Percentiles rank a stretch among this genome's conserved stretches.
These are phyloP conservation scores for Rugosomyces carneus DNA, from an alignment of 1,284 basidiomycete species.

Conservation along the genomic window DNA sequence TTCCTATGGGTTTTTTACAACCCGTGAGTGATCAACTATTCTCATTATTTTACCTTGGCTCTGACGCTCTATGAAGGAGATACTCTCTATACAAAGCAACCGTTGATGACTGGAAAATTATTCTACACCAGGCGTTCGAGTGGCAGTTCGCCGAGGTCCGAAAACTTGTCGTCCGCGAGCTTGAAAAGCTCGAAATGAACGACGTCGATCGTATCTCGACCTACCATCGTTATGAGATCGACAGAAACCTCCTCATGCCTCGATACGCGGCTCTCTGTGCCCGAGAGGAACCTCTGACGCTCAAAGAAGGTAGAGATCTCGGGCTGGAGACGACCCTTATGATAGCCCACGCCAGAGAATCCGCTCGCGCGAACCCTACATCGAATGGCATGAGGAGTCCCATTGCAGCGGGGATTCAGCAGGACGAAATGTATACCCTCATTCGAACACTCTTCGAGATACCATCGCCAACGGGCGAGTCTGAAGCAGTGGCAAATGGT, in stretches of 20 bases:
- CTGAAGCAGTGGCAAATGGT: constrained; percentile 3
- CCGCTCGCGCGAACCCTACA: constrained; percentile 34
- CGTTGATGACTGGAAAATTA: constrained; percentile 50
- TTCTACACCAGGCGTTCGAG: constrained; percentile 49
- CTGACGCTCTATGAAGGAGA: constrained; percentile 18
- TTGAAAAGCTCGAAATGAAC: constrained; percentile 43
- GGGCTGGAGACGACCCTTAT: constrained; percentile 54
- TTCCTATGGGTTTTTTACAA: constrained; percentile 72
- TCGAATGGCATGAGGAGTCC: constrained; percentile 38
- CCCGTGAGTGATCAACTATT: constrained; percentile 37
- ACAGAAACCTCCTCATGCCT: constrained; percentile 46
- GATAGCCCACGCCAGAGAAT: constrained; percentile 55
- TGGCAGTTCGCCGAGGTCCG: constrained; percentile 62
- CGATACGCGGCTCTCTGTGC: constrained; percentile 51
- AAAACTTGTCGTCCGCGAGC: constrained; percentile 50
- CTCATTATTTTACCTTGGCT: not conserved
- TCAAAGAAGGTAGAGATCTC: constrained; percentile 50
- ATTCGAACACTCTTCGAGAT: constrained; percentile 33
- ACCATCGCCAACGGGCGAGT: not conserved
- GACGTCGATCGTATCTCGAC: constrained; percentile 53
- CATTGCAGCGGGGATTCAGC: constrained; percentile 26
- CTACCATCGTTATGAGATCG: constrained; percentile 50
- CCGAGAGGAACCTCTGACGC: constrained; percentile 47
- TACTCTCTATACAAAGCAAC: constrained; percentile 53
- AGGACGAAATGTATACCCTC: constrained; percentile 30